phyloP scores from a whole-genome alignment of 345 rosid species.

The Rubroshorea leprosula region DNA sequence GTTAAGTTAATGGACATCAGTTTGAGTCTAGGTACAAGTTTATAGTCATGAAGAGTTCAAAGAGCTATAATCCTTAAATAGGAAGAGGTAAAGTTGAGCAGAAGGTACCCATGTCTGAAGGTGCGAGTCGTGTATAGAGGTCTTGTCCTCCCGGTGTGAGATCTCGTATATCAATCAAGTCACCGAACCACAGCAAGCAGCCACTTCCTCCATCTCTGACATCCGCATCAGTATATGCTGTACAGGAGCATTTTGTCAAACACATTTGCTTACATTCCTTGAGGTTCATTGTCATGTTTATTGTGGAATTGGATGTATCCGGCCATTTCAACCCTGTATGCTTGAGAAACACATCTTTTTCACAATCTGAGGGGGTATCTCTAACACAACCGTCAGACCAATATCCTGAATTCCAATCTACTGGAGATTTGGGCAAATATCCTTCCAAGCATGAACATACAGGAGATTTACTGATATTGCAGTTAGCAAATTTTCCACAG shows the following conservation, averaged over 20 bases:
- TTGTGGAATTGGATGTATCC: constrained; percentile 23
- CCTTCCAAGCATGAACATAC: too few species aligned
- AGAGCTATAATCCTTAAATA: too few species aligned
- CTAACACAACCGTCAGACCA: constrained; percentile 32
- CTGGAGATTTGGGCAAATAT: too few species aligned
- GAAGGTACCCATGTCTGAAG: constrained; percentile 25
- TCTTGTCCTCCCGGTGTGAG: constrained; percentile 24
- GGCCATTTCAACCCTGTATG: constrained; percentile 34
- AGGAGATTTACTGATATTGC: too few species aligned
- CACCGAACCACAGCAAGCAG: constrained; percentile 32
- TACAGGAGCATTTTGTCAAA: constrained; percentile 41
- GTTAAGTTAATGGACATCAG: neutral
- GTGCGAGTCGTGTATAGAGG: constrained; percentile 28
- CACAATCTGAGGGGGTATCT: constrained; percentile 22
- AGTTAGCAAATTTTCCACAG: constrained; percentile 33
- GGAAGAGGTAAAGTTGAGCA: too few species aligned
- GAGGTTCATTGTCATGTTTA: constrained; percentile 17
- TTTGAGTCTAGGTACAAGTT: neutral
- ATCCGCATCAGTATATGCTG: constrained; percentile 32
- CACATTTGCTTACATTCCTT: constrained; percentile 29
- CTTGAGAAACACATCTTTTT: constrained; percentile 24
- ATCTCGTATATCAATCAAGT: constrained; percentile 30
- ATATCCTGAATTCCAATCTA: too few species aligned
- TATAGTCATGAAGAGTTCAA: too few species aligned
- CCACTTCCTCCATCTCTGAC: constrained; percentile 30